Percentiles rank a stretch among this genome's conserved stretches.
These are phyloP conservation scores for Plectosphaerella plurivora DNA, from an alignment of 2,329 filamentous ascomycete genomes.

Conservation along the genomic window DNA sequence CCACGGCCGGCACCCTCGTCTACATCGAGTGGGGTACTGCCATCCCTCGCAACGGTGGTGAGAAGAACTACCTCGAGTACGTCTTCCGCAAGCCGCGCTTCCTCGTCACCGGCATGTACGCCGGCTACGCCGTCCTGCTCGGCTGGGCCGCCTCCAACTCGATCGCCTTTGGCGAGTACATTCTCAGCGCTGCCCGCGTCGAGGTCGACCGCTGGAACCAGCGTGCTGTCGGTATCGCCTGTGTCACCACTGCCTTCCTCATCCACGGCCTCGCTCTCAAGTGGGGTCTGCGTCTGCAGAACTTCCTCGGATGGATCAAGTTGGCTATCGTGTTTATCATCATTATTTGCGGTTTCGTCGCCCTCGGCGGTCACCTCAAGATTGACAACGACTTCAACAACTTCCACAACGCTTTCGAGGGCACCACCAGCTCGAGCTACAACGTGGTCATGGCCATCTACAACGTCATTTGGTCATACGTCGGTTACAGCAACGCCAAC, in stretches of 20 bases:
- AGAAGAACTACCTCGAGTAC: conserved; percentile 65
- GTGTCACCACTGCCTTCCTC: conserved; percentile 60
- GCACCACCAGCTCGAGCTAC: conserved; percentile 62
- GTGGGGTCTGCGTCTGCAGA: conserved; percentile 65
- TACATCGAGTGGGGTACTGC: conserved; percentile 64
- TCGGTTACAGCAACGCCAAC: conserved; percentile 66
- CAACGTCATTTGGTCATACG: conserved; percentile 68
- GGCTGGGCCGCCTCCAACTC: conserved; percentile 65
- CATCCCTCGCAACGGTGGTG: conserved; percentile 59
- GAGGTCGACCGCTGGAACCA: conserved; percentile 64
- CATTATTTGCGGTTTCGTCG: conserved; percentile 57
- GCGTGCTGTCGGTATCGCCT: conserved; percentile 61
- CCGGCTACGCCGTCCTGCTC: conserved; percentile 57
- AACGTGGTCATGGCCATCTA: conserved; percentile 66
- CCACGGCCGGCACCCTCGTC: conserved; percentile 57
- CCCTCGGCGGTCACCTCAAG: conserved; percentile 56
- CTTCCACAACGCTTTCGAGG: conserved; percentile 59
- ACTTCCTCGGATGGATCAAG: conserved; percentile 62
- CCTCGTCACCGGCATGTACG: conserved; percentile 56
- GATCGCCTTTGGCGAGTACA: conserved; percentile 67
- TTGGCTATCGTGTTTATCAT: conserved; percentile 62
- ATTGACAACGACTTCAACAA: conserved; percentile 56
- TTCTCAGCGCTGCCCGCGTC: conserved; percentile 59
- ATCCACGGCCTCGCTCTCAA: conserved; percentile 61
- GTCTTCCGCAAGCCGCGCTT: conserved; percentile 58